Base-by-base conservation (phyloP, 1,139 yeast species). In the Protomyces lactucae-debilis region DNA sequence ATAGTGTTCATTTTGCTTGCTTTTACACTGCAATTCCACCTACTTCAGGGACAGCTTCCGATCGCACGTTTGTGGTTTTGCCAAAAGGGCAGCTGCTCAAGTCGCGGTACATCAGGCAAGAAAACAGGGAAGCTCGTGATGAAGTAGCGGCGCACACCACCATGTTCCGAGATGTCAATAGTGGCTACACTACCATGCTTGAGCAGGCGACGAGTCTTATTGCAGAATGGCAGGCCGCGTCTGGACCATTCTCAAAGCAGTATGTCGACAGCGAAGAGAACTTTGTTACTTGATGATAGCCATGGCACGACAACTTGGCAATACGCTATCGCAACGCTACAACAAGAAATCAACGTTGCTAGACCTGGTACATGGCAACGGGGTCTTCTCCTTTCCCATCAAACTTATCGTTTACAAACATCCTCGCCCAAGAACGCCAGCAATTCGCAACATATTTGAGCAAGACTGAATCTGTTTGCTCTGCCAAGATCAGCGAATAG, bases 131-230 rank as follows among this genome's bases (percentile, higher is more conserved):
- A 14, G 69, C 68, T 18, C n/a, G 48, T 23, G 70, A 68, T 1
- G 70, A 68, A 61, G 67, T 68, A 18, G 69, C 64, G 1, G 69
- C 70, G 8, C 70, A 68, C 48, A 59, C 66, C 12, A 51, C 57
- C 52, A 68, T 68, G 68, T 68, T 68, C 59, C 39, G 37, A 45
- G 56, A 32, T 8, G 60, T 48, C 59, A 68, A 68, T 54, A 55
- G 66, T 12, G 63, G 64, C 12, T 68, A 68, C 51, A 40, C 46
- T 3, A n/a, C 40, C 16, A 45, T 68, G 61, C 56, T 67, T 21
- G 52, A 61, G 18, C 63, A 63, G 32, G 52, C 64, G 12, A 6
- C 48, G 1, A 2, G 23, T 18, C 43, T 37, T 1, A 14, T 37
- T 3, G 16, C 14, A 6, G 5, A 9, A 37, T 37, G 43, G 43